Evolutionary conservation across 176 grass and related monocot genomes (phyloP).

Genomic region (Coix lacrymajobi): DNA sequence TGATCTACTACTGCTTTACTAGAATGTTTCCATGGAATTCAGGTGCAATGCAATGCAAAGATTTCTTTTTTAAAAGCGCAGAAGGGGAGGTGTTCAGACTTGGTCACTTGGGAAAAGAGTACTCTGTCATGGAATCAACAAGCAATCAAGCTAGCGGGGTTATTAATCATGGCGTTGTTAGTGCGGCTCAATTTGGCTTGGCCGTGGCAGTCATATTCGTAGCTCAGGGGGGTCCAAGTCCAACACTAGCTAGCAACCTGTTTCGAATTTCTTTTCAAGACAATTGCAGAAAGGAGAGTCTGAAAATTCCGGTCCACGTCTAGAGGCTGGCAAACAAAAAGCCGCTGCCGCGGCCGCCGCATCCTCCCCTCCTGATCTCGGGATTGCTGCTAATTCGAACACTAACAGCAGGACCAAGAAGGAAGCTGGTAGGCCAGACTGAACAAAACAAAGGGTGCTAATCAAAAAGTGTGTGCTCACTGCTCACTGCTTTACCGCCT

Average conservation of each 20-base stretch:
- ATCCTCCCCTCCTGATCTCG: background rate
- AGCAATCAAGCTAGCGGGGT: background rate
- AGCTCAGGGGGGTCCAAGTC: background rate
- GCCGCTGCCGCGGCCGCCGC: background rate
- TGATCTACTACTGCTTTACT: background rate
- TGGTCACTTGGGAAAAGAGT: background rate
- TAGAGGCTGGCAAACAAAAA: background rate
- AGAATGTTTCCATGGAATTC: background rate
- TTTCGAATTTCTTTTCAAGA: background rate
- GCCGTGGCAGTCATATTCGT: background rate
- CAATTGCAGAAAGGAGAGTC: background rate
- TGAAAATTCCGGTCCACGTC: background rate
- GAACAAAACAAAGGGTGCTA: too few relatives aligned
- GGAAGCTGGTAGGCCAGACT: background rate
- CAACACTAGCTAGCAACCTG: background rate
- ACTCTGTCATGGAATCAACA: background rate
- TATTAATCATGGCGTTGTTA: background rate
- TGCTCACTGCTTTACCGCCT: background rate
- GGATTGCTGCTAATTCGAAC: slow-evolving; percentile 11
- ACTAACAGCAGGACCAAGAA: background rate
- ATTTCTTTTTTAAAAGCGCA: background rate
- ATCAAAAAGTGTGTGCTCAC: background rate
- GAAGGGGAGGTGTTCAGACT: background rate
- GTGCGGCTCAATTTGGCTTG: too few relatives aligned
- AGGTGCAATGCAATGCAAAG: too few relatives aligned